A percentile compares a stretch with the other conserved stretches of the same genome.
These are phyloP conservation scores for Cercospora sesami DNA, from an alignment of 2,329 filamentous ascomycete species.

Conservation along the genomic window DNA sequence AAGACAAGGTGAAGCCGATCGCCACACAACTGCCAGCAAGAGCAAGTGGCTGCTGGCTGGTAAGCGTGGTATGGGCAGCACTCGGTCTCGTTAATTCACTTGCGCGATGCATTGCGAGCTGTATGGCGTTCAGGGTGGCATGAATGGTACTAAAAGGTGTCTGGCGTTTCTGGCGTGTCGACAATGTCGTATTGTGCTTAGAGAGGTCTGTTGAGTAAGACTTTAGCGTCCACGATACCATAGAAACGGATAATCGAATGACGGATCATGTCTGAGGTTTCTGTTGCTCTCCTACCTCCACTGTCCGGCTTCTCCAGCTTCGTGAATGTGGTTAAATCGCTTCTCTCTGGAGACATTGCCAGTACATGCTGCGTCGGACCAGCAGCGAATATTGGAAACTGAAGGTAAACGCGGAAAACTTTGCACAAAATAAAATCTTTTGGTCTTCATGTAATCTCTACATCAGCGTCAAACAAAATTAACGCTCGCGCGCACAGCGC, in stretches of 20 bases:
- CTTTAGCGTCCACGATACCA: background rate
- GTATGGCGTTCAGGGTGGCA: constrained; percentile 10
- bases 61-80: constrained; percentile 93
- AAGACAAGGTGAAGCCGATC: constrained; percentile 92
- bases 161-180: constrained; percentile 7
- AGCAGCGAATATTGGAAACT: no score
- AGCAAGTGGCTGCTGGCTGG: constrained; percentile 91
- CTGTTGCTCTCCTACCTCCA: no score
- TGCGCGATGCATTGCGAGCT: constrained; percentile 7
- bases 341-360: no score
- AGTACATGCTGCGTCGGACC: no score
- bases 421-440: constrained; percentile 4
- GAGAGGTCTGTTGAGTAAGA: background rate
- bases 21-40: constrained; percentile 77
- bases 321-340: no score
- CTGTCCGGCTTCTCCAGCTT: no score
- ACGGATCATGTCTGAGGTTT: background rate
- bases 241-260: background rate
- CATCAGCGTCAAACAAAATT: constrained; percentile 6
- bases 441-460: constrained; percentile 1
- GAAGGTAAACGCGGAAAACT: background rate
- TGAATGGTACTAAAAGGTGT: constrained; percentile 3
- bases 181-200: background rate
- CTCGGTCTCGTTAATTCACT: constrained; percentile 40
- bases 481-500: constrained; percentile 14